These are phyloP conservation scores for Fagopyrum tataricum DNA, from an alignment of 148 eudicot species.

Conservation along the genomic window DNA sequence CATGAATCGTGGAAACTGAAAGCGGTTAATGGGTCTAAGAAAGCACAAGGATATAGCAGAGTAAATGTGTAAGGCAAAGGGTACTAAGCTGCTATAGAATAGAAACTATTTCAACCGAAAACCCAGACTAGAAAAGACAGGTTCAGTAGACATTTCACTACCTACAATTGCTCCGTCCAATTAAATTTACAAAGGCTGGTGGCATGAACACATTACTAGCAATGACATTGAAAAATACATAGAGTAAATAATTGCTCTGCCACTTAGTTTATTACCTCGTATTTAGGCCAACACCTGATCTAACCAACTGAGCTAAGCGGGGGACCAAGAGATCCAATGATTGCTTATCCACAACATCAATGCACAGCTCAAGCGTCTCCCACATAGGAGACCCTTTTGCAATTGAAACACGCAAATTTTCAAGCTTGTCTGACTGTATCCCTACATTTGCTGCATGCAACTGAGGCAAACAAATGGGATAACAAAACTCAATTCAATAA, in stretches of 20 bases:
- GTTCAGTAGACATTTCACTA: neutral
- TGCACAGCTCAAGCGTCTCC: constrained; percentile 92
- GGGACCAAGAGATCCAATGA: constrained; percentile 81
- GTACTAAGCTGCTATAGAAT: neutral
- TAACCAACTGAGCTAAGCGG: constrained; percentile 77
- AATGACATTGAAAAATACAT: neutral
- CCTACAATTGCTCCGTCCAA: neutral
- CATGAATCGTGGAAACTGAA: neutral
- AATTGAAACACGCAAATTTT: constrained; percentile 76
- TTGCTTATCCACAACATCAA: constrained; percentile 73
- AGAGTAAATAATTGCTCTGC: neutral
- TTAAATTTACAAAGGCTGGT: neutral
- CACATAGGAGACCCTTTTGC: constrained; percentile 99
- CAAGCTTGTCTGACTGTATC: constrained; percentile 87
- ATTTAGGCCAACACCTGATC: constrained; percentile 89
- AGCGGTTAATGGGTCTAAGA: neutral
- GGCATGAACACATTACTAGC: neutral
- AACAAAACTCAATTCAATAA: constrained; percentile 6
- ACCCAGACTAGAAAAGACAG: neutral
- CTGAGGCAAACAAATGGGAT: constrained; percentile 28
- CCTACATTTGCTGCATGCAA: constrained; percentile 91
- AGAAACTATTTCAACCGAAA: neutral
- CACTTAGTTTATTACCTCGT: constrained; percentile 49
- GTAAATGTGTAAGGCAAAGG: neutral
- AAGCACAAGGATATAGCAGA: neutral